Conservation (phyloP, 257 asterid species). For the Solanum virginianum region DNA sequence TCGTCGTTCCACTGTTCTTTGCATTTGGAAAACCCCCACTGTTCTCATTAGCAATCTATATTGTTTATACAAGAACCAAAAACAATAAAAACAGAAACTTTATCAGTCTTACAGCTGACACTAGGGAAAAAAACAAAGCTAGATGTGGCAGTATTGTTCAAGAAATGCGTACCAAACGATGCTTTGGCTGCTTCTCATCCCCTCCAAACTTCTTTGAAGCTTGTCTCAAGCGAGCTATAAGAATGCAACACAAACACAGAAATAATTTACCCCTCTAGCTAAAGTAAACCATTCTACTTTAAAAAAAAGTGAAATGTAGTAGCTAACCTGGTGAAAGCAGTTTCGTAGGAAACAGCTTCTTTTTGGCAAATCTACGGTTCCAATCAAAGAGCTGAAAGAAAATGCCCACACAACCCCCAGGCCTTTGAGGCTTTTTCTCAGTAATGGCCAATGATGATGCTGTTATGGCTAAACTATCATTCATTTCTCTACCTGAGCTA, state of each 20-base stretch:
- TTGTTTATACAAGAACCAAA: conserved; percentile 3
- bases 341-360: conserved; percentile 73
- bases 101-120: not conserved
- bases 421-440: conserved; percentile 68
- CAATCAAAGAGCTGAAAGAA: conserved; percentile 86
- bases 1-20: conserved; percentile 23
- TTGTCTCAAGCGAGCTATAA: conserved; percentile 56
- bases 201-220: conserved; percentile 66
- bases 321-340: conserved; percentile 72
- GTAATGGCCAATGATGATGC: conserved; percentile 48
- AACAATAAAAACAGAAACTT: not conserved
- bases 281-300: not conserved
- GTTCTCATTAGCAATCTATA: conserved; percentile 89
- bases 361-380: conserved; percentile 80
- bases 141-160: not conserved
- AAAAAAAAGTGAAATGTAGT: not conserved
- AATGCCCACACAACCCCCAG: conserved; percentile 87
- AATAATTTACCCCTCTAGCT: not conserved
- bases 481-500: conserved; percentile 35
- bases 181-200: conserved; percentile 78
- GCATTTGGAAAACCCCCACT: conserved; percentile 73
- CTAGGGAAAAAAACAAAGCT: not conserved
- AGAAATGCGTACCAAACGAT: conserved; percentile 50
- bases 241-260: conserved; percentile 11
- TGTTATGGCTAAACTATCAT: conserved; percentile 37